Conservation (phyloP, 2,329 filamentous ascomycete genomes). For the Scytalidium lignicola region DNA sequence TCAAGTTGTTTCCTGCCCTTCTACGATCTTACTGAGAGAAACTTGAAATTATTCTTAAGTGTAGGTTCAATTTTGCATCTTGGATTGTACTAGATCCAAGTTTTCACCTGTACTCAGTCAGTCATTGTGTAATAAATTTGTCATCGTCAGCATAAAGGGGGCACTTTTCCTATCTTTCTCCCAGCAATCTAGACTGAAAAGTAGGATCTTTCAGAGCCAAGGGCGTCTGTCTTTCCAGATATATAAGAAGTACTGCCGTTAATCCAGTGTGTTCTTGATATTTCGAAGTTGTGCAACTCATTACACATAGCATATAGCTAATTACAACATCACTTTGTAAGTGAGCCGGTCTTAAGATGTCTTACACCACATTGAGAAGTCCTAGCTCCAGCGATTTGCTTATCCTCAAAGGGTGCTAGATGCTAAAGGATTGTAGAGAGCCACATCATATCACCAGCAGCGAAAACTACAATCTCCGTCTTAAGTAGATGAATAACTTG, state of each 20-base stretch:
- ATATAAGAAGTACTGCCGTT: slow-evolving; percentile 90
- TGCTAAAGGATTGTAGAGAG: slow-evolving; percentile 82
- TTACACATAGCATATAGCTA: slow-evolving; percentile 87
- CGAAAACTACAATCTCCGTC: slow-evolving; percentile 80
- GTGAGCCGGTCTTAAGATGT: slow-evolving; percentile 56
- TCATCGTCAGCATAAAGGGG: slow-evolving; percentile 91
- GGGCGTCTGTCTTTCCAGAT: slow-evolving; percentile 84
- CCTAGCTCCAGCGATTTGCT: slow-evolving; percentile 76
- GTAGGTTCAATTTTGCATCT: slow-evolving; percentile 88
- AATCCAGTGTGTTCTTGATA: slow-evolving; percentile 85
- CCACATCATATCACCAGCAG: slow-evolving; percentile 90
- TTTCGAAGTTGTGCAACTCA: slow-evolving; percentile 88
- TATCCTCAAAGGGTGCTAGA: slow-evolving; percentile 80
- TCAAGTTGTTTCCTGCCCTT: slow-evolving; percentile 94
- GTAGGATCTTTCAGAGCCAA: slow-evolving; percentile 52
- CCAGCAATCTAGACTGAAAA: slow-evolving; percentile 64
- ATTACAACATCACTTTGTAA: slow-evolving; percentile 66
- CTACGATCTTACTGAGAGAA: slow-evolving; percentile 75
- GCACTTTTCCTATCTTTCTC: slow-evolving; percentile 79
- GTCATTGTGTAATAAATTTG: slow-evolving; percentile 93
- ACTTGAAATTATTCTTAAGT: slow-evolving; percentile 77
- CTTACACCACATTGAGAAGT: slow-evolving; percentile 60
- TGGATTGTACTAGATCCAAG: slow-evolving; percentile 83
- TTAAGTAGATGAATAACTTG: slow-evolving; percentile 76
- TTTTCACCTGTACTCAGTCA: slow-evolving; percentile 85